These are phyloP conservation scores for Chlorella ohadii DNA, from an alignment of 139 green algal genomes.

Conservation along the genomic window DNA sequence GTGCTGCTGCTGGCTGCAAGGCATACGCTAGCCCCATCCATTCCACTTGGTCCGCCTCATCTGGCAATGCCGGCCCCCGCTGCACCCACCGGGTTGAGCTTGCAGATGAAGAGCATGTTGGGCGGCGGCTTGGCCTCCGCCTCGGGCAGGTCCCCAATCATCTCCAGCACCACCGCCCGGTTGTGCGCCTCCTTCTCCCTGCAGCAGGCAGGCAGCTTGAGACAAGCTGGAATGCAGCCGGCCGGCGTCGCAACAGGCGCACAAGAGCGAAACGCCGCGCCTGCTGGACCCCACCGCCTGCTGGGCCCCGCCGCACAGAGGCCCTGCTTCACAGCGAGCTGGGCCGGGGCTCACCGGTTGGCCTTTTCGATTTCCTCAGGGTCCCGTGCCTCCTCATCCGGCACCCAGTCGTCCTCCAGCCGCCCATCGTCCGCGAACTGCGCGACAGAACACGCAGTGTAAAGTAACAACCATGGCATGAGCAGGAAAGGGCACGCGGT, in stretches of 20 bases:
- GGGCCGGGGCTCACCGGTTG: conserved; percentile 10
- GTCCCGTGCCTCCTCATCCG: conserved; percentile 72
- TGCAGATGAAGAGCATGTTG: conserved; percentile 99
- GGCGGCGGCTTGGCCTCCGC: conserved; percentile 92
- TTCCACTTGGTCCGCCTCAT: too few relatives aligned
- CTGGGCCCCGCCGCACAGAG: background rate
- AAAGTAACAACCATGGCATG: too few relatives aligned
- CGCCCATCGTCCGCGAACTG: conserved; percentile 76
- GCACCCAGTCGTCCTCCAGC: conserved; percentile 97
- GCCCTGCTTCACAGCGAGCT: background rate
- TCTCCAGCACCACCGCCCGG: conserved; percentile 96
- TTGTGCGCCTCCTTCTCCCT: conserved; percentile 86
- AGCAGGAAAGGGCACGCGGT: too few relatives aligned
- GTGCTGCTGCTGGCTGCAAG: background rate
- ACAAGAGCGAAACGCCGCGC: too few relatives aligned
- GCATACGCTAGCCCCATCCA: too few relatives aligned
- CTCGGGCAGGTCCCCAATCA: conserved; percentile 95
- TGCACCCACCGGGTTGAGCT: conserved; percentile 89
- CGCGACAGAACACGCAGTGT: background rate
- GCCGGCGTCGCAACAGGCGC: too few relatives aligned
- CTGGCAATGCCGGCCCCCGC: too few relatives aligned
- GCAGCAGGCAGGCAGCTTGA: background rate
- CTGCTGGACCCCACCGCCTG: background rate
- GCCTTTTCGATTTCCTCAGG: conserved; percentile 87
- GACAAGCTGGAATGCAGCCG: too few relatives aligned